Conservation (phyloP, 129 eudicot genomes). For the Helianthus tuberosus region DNA sequence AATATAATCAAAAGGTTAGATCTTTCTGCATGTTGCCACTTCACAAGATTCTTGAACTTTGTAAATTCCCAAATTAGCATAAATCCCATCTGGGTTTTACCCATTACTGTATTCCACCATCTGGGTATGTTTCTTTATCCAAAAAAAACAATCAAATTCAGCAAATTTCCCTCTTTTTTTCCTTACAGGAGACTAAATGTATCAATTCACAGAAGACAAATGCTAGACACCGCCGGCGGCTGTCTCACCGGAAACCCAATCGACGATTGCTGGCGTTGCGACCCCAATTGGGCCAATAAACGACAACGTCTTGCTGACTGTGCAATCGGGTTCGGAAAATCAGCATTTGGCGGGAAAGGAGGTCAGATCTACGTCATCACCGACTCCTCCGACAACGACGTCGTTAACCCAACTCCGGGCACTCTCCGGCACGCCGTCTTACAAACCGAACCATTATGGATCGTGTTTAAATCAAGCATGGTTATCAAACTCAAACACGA, state of each 20-base stretch:
- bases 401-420: conserved; percentile 79
- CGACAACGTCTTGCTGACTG: conserved; percentile 90
- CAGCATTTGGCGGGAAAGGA: conserved; percentile 84
- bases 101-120: no score
- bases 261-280: conserved; percentile 97
- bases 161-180: conserved; percentile 2
- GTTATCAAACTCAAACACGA: conserved; percentile 78
- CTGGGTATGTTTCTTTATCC: background rate
- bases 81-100: no score
- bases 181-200: conserved; percentile 65
- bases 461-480: conserved; percentile 69
- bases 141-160: background rate
- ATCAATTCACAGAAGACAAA: conserved; percentile 65
- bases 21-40: no score
- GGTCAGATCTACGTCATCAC: conserved; percentile 83
- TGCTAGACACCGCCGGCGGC: conserved; percentile 32
- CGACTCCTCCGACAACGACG: conserved; percentile 89
- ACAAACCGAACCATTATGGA: conserved; percentile 90
- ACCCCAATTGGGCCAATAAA: conserved; percentile 76
- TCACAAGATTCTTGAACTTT: no score
- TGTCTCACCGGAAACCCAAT: conserved; percentile 94
- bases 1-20: background rate
- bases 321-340: conserved; percentile 82
- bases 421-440: conserved; percentile 87
- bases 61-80: no score